Evolutionary conservation across 345 rosid species (phyloP), one percentile per base, ranked within the genome.

Genomic region (Gossypium stocksii): DNA sequence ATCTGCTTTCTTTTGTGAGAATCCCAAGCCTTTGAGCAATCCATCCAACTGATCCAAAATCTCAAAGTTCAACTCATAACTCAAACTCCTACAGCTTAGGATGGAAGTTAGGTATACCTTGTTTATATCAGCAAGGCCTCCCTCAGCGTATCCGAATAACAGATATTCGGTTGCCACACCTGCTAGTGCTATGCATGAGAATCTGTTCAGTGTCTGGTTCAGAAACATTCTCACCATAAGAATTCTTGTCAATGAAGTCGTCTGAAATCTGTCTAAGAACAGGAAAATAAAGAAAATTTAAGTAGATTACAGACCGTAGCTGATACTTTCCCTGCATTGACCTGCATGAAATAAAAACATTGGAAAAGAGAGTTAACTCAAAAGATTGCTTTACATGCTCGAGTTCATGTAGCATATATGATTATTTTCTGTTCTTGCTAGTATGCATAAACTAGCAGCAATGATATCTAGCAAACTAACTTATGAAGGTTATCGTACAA

Each of bases 111-210:
- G 52, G 70, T 17, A 73, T 19, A 92, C 98, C 98, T 91, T 80
- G 80, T 87, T 88, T 73, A 89, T 86, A 82, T 94, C 97, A 41
- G 88, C 89, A 64, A 91, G 91, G 75, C 98, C 97, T 13, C 97
- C 96, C 84, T 90, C 97, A 2, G 97, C 92, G 19, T 79, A 86
- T 70, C 95, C 97, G 46, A 79, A 92, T 6, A 91, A 80, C 41
- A 92, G 89, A 84, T 86, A 94, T 72, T 92, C 97, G 0, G 97
- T 86, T 10, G 90, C 87, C 70, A 91, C 93, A 2, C 97, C 98
- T 4, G 97, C 98, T 46, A 92, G 81, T 15, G 95, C 97, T 71
- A 94, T 87, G 78, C 98, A 92, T 11, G 93, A 84, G 87, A 94
- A 92, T 86, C 88, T 94, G 89, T 89, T 94, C 78, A 94, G 80